These are phyloP conservation scores for Emergomyces pasteurianus DNA, from an alignment of 2,329 filamentous ascomycete genomes.

Conservation along the genomic window DNA sequence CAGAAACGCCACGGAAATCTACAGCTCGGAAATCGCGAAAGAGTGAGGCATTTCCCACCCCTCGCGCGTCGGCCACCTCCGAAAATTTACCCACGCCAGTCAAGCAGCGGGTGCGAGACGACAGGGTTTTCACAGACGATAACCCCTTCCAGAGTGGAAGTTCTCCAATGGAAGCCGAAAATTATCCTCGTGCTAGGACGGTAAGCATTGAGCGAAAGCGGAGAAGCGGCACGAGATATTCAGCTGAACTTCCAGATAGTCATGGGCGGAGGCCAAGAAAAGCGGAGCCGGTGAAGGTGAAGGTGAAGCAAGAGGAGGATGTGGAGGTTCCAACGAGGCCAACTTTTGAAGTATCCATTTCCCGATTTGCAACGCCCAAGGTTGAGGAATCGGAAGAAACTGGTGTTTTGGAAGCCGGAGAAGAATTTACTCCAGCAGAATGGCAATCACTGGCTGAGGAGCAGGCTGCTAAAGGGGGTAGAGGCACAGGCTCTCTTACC, in stretches of 20 bases:
- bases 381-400: conserved; percentile 32
- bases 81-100: conserved; percentile 27
- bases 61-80: conserved; percentile 12
- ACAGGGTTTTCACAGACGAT: conserved; percentile 67
- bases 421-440: conserved; percentile 91
- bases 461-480: conserved; percentile 45
- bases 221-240: conserved; percentile 38
- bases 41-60: conserved; percentile 29
- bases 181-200: conserved; percentile 30
- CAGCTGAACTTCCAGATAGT: conserved; percentile 17
- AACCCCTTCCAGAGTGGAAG: conserved; percentile 89
- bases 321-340: conserved; percentile 44
- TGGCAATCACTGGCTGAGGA: conserved; percentile 68
- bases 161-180: conserved; percentile 46
- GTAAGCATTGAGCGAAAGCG: conserved; percentile 33
- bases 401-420: conserved; percentile 60
- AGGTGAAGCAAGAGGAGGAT: conserved; percentile 40
- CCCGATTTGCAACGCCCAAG: conserved; percentile 26
- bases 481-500: conserved; percentile 19
- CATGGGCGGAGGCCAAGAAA: conserved; percentile 12
- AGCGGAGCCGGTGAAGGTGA: conserved; percentile 19
- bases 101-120: conserved; percentile 35
- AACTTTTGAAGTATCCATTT: conserved; percentile 47
- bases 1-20: conserved; percentile 27
- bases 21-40: conserved; percentile 42